phyloP scores from a whole-genome alignment of 257 asterid species.

The Ligustrum vulgare region DNA sequence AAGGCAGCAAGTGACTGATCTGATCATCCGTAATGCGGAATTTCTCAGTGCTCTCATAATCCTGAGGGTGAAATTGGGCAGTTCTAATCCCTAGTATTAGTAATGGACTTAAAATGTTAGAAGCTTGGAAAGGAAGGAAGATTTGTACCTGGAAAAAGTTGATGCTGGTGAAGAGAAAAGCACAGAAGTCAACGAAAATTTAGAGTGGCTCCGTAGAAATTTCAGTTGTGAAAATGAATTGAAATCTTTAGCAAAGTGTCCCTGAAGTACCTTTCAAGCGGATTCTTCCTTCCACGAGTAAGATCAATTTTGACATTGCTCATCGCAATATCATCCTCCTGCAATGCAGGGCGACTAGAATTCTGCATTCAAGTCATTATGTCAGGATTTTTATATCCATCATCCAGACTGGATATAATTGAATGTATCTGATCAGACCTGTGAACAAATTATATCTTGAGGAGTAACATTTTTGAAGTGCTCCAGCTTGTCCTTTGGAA shows the following conservation, averaged over 20 bases:
- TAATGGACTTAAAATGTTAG: not conserved
- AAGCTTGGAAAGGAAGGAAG: slow-evolving; percentile 9
- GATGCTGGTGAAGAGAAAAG: slow-evolving; percentile 54
- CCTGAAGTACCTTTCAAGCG: slow-evolving; percentile 62
- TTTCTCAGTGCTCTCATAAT: slow-evolving; percentile 55
- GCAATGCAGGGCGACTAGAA: slow-evolving; percentile 44
- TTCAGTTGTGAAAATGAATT: not conserved
- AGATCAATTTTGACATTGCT: slow-evolving; percentile 77
- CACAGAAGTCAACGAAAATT: slow-evolving; percentile 26
- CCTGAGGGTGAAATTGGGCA: slow-evolving; percentile 36
- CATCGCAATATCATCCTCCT: slow-evolving; percentile 74
- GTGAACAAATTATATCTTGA: slow-evolving; percentile 84
- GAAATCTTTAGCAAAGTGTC: not conserved
- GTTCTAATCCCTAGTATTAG: not conserved
- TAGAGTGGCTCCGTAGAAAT: slow-evolving; percentile 11
- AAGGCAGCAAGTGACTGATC: slow-evolving; percentile 83
- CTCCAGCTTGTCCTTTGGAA: slow-evolving; percentile 73
- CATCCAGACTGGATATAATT: slow-evolving; percentile 1
- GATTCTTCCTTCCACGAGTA: slow-evolving; percentile 70
- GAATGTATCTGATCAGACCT: slow-evolving; percentile 47
- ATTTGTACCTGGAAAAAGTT: slow-evolving; percentile 69
- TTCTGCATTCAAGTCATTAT: slow-evolving; percentile 41
- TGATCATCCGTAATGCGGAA: slow-evolving; percentile 43
- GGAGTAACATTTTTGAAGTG: slow-evolving; percentile 64
- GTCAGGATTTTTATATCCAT: slow-evolving; percentile 21